Base-by-base conservation (phyloP, 768 basidiomycete genomes). In the Lactarius sp. region DNA sequence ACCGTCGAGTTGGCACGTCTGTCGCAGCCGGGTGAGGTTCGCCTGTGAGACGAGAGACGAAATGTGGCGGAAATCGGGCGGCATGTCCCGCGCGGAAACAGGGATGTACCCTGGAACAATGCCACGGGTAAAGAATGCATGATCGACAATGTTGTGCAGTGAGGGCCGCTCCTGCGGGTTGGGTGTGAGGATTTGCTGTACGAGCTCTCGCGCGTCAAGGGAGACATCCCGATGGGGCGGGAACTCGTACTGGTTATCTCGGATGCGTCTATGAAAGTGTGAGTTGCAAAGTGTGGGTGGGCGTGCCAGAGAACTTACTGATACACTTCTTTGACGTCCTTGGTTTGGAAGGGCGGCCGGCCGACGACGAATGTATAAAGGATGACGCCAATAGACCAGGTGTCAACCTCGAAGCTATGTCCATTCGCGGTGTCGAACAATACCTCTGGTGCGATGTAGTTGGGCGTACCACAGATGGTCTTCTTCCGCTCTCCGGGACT, bases 361-460 rank as follows among this genome's bases (percentile, higher is more conserved):
- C 97, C 97, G 37, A 98, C 81, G 37, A 96, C 79, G 56, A 98
- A 85, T 1, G 96, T 99, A 72, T 98, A 98, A 66, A 98, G 77
- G 64, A 98, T 98, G 59, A 99, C 96, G 14, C 96, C 96, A 54
- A 96, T 88, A 2, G 92, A 94, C 96, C 96, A 99, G 9, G 94
- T 90, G 73, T 99, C 96, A 34, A 98, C 96, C 77, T 99, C 97
- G 69, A 97, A 99, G 72, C 92, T 94, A 75, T 99, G 96, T 1
- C 96, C 95, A 67, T 94, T 95, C 18, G 87, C 92, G 31, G 90
- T 93, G 73, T 98, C 94, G 73, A 96, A 97, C 68, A 99, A 78
- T 27, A 98, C 94, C 72, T 98, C 96, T 0, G 97, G 97, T 0
- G 97, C 96, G 66, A 99, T 98, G 73, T 99, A 98, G 73, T 99